phyloP scores from a whole-genome alignment of 2,329 filamentous ascomycete genomes.

The Thielaviopsis musarum region DNA sequence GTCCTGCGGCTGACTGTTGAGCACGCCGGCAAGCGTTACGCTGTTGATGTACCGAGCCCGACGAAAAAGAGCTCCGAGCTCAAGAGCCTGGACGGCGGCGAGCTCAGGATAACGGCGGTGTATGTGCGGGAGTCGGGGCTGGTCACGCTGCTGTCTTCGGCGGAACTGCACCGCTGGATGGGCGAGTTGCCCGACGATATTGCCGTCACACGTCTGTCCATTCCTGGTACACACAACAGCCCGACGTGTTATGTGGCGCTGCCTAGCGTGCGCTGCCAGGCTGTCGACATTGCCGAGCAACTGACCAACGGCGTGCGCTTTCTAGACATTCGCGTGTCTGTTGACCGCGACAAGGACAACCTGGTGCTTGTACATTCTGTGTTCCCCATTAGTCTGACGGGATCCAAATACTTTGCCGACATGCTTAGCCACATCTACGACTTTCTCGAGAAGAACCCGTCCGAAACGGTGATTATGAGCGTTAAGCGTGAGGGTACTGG shows the following conservation, averaged over 20 bases:
- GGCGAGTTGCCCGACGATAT: slow-evolving; percentile 50
- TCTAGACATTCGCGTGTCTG: slow-evolving; percentile 69
- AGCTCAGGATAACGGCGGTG: slow-evolving; percentile 47
- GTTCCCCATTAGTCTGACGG: slow-evolving; percentile 75
- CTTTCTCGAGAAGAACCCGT: slow-evolving; percentile 63
- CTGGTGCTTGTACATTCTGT: slow-evolving; percentile 76
- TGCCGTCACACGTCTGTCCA: slow-evolving; percentile 64
- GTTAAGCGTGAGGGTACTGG: slow-evolving; percentile 85
- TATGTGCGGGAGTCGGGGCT: slow-evolving; percentile 35
- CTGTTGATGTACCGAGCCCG: slow-evolving; percentile 53
- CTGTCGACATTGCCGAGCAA: slow-evolving; percentile 59
- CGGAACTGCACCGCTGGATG: slow-evolving; percentile 67
- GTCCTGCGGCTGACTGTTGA: slow-evolving; percentile 59
- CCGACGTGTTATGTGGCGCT: slow-evolving; percentile 72
- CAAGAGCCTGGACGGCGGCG: slow-evolving; percentile 33
- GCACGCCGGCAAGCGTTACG: slow-evolving; percentile 39
- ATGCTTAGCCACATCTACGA: slow-evolving; percentile 53
- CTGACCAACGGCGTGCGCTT: slow-evolving; percentile 84
- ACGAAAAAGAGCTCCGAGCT: slow-evolving; percentile 43
- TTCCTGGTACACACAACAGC: slow-evolving; percentile 91
- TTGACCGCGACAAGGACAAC: slow-evolving; percentile 37
- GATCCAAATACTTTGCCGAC: slow-evolving; percentile 60
- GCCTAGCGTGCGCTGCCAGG: slow-evolving; percentile 86
- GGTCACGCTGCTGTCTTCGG: slow-evolving; percentile 52
- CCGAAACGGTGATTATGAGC: slow-evolving; percentile 70